Evolutionary conservation across 805 yeast genomes (phyloP).

Genomic region (Kuraishia cidri): DNA sequence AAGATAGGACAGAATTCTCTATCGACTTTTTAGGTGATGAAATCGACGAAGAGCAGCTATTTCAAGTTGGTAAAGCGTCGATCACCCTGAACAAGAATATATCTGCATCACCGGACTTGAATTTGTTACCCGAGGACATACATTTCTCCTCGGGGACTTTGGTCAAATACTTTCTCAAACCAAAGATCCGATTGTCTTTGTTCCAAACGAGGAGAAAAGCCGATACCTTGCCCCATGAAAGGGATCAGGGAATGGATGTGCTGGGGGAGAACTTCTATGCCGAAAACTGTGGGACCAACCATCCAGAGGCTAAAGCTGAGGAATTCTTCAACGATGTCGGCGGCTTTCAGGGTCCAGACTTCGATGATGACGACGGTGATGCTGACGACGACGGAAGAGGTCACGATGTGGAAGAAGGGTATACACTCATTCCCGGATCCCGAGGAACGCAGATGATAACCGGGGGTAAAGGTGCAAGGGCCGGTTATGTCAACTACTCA

Average conservation of each 20-base stretch:
- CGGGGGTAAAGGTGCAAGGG: constrained; percentile 16
- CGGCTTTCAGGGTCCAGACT: constrained; percentile 24
- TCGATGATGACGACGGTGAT: constrained; percentile 34
- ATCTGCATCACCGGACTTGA: constrained; percentile 11
- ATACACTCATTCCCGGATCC: too few relatives aligned
- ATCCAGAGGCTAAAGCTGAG: constrained; percentile 21
- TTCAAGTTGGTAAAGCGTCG: background rate
- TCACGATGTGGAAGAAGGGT: constrained; percentile 6
- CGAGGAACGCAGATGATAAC: constrained; percentile 14
- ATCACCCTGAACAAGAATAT: constrained; percentile 17
- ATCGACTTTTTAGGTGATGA: constrained; percentile 1
- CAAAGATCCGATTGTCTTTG: constrained; percentile 19
- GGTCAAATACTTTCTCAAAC: constrained; percentile 61
- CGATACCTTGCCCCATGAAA: constrained; percentile 6
- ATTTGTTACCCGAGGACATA: constrained; percentile 24
- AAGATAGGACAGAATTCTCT: background rate
- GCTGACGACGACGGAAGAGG: constrained; percentile 14
- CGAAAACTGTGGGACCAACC: constrained; percentile 37
- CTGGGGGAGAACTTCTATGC: constrained; percentile 75
- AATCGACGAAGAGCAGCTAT: background rate
- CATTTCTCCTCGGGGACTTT: constrained; percentile 64
- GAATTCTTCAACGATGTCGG: constrained; percentile 16
- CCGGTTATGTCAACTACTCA: constrained; percentile 49
- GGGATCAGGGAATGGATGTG: constrained; percentile 15
- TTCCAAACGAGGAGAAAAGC: background rate